Percentiles rank a stretch among this genome's conserved stretches.
phyloP scores from a whole-genome alignment of 139 green algal species.

The Tetradesmus obliquus region DNA sequence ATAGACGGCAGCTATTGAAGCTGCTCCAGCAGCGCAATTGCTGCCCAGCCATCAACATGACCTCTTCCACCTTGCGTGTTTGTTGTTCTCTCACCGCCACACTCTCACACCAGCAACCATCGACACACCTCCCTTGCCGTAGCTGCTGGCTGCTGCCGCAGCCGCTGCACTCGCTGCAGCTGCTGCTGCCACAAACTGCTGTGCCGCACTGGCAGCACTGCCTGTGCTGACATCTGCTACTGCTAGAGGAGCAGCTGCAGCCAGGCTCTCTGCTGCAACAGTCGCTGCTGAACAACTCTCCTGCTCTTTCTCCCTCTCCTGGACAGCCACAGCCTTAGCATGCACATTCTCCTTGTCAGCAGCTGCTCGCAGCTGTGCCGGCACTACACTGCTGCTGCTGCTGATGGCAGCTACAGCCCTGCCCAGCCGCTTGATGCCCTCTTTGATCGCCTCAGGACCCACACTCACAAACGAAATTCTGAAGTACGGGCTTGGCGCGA shows the following conservation, averaged over 20 bases:
- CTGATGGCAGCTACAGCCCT: background rate
- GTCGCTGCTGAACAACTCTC: background rate
- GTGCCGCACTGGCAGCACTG: background rate
- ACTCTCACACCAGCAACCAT: background rate
- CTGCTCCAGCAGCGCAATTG: background rate
- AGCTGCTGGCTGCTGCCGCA: background rate
- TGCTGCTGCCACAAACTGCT: background rate
- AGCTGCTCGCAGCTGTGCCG: background rate
- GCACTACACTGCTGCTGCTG: constrained; percentile 2
- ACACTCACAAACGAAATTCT: constrained; percentile 61
- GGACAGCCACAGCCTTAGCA: background rate
- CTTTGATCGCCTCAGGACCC: constrained; percentile 35
- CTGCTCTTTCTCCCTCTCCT: background rate
- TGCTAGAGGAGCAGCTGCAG: background rate
- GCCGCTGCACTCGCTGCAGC: background rate
- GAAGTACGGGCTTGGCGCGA: constrained; percentile 49
- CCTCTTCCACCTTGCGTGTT: background rate
- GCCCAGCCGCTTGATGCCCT: constrained; percentile 57
- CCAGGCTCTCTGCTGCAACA: background rate
- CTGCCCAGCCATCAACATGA: background rate
- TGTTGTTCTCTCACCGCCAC: background rate
- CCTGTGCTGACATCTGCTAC: background rate
- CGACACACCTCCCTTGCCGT: background rate
- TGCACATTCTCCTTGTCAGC: background rate
- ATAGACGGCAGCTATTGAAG: too few relatives aligned